Conservation (phyloP, 352 stramenopile species). For the Globisporangium splendens region DNA sequence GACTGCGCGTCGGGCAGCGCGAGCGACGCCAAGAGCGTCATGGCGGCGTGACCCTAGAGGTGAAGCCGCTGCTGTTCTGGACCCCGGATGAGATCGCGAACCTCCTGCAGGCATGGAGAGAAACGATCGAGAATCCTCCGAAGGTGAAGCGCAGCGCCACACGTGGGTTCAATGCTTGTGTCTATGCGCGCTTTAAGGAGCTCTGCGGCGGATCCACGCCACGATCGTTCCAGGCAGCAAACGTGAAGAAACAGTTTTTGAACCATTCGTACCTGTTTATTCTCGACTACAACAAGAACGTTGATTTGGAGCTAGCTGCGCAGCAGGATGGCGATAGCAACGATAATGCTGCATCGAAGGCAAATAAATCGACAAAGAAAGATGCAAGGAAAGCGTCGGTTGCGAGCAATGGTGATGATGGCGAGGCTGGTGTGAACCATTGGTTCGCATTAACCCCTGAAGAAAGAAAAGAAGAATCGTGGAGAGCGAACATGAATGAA, state of each 20-base stretch:
- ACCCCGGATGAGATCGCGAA: conserved; percentile 9
- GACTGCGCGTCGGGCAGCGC: too few relatives aligned
- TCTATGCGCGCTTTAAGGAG: conserved; percentile 9
- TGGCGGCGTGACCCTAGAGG: not conserved
- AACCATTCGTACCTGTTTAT: conserved; percentile 17
- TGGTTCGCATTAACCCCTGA: too few relatives aligned
- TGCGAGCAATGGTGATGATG: too few relatives aligned
- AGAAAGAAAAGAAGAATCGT: too few relatives aligned
- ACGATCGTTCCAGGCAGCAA: conserved; percentile 6
- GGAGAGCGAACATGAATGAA: conserved; percentile 1
- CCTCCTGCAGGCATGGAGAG: conserved; percentile 10
- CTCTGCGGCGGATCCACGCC: conserved; percentile 6
- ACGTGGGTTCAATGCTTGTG: conserved; percentile 10
- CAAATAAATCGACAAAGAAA: too few relatives aligned
- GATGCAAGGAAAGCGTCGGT: too few relatives aligned
- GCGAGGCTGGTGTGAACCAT: too few relatives aligned
- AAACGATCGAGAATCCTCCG: conserved; percentile 8
- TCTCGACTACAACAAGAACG: not conserved
- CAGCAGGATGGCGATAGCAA: too few relatives aligned
- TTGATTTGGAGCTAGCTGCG: too few relatives aligned
- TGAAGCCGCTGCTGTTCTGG: conserved; percentile 16
- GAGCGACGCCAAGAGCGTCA: too few relatives aligned
- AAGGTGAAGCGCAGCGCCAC: not conserved
- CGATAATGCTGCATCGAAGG: too few relatives aligned
- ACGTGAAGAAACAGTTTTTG: conserved; percentile 15